A percentile compares a stretch with the other conserved stretches of the same genome.
Conservation (phyloP, 257 asterid genomes). For the Primulina eburnea region DNA sequence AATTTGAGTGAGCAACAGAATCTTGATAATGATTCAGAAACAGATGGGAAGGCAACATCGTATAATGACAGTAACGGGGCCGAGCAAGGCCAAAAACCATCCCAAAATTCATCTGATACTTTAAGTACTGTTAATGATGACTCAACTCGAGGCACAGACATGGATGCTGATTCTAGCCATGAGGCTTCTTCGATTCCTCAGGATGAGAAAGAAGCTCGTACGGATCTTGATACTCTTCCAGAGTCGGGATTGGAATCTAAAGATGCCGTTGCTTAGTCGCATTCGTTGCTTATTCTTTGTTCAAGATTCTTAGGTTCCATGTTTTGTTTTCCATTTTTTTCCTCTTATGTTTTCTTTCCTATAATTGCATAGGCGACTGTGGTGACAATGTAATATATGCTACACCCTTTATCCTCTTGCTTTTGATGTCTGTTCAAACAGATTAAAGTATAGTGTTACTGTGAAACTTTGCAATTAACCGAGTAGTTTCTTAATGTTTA, state of each 20-base stretch:
- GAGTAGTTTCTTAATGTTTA: no score
- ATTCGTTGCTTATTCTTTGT: not conserved
- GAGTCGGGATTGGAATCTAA: slow-evolving; percentile 44
- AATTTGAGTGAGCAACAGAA: slow-evolving; percentile 27
- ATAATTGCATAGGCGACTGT: not conserved
- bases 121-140: slow-evolving; percentile 24
- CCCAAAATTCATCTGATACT: slow-evolving; percentile 28
- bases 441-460: not conserved
- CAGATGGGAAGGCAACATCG: slow-evolving; percentile 37
- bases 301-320: not conserved
- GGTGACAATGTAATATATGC: not conserved
- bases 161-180: slow-evolving; percentile 22
- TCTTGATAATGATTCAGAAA: slow-evolving; percentile 26
- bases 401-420: slow-evolving; percentile 19
- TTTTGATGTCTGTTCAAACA: not conserved
- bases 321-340: not conserved
- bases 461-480: not conserved
- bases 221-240: slow-evolving; percentile 64
- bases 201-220: slow-evolving; percentile 67
- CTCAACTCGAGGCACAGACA: slow-evolving; percentile 28
- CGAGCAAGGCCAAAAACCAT: slow-evolving; percentile 37
- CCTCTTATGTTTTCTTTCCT: not conserved
- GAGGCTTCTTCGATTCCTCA: slow-evolving; percentile 41
- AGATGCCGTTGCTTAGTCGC: slow-evolving; percentile 59
- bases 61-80: slow-evolving; percentile 47